Conservation (phyloP, 2,329 filamentous ascomycete genomes). For the Microdochium paspali region DNA sequence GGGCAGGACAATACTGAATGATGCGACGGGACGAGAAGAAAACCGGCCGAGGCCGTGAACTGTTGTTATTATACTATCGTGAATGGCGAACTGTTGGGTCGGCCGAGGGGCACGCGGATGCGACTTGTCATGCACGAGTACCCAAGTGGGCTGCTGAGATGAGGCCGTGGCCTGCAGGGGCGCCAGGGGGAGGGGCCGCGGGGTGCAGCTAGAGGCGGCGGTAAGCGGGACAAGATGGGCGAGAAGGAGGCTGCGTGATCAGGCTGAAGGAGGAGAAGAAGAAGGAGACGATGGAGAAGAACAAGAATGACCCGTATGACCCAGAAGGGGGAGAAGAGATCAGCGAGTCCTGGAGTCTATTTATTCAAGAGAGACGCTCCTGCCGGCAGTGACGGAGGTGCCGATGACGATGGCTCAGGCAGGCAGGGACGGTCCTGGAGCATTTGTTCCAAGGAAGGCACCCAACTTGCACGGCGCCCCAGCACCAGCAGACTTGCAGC, state of each 20-base stretch:
- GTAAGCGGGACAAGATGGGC: not conserved
- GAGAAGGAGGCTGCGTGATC: not conserved
- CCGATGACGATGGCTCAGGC: not conserved
- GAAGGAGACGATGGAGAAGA: not conserved
- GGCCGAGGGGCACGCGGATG: not conserved
- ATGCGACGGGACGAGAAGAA: not conserved
- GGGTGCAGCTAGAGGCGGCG: too few relatives aligned
- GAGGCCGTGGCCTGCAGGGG: not conserved
- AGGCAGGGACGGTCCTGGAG: too few relatives aligned
- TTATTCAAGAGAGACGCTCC: too few relatives aligned
- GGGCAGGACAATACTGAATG: too few relatives aligned
- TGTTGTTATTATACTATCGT: not conserved
- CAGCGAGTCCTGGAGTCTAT: not conserved
- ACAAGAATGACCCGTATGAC: not conserved
- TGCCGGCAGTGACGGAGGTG: too few relatives aligned
- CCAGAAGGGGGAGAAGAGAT: not conserved
- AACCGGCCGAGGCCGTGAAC: not conserved
- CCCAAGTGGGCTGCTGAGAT: not conserved
- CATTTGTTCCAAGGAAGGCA: not conserved
- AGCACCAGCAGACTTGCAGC: too few relatives aligned
- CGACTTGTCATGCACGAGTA: not conserved
- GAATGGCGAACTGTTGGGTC: not conserved
- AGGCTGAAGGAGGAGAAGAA: not conserved
- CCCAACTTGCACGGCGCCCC: not conserved
- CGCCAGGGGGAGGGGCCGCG: not conserved